These are phyloP conservation scores for Globisporangium spinosum DNA, from an alignment of 352 stramenopile genomes.

Conservation along the genomic window DNA sequence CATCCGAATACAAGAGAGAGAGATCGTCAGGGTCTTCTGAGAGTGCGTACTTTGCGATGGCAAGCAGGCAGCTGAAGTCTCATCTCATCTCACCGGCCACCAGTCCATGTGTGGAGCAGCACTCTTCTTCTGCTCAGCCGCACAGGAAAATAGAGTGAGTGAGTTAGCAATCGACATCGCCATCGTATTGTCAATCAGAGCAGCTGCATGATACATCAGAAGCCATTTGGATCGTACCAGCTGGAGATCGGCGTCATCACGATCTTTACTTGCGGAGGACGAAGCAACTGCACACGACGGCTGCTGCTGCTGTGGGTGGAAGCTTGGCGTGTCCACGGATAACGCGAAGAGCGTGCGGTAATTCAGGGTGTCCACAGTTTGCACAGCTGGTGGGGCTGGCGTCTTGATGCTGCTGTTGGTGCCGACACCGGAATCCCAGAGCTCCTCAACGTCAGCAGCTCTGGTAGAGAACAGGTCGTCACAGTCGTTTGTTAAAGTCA, in stretches of 20 bases:
- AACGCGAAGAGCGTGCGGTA: slow-evolving; percentile 29
- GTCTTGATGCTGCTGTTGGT: not conserved
- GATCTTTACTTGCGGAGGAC: not conserved
- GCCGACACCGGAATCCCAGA: slow-evolving; percentile 1
- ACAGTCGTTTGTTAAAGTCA: not conserved
- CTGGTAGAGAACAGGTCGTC: not conserved
- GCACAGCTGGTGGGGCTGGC: not conserved
- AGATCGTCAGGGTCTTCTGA: slow-evolving; percentile 2
- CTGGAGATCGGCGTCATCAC: slow-evolving; percentile 7
- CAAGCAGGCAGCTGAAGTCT: not conserved
- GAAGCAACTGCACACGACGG: not conserved
- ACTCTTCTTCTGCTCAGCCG: slow-evolving; percentile 29
- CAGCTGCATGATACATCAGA: slow-evolving; percentile 11
- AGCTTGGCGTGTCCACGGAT: slow-evolving; percentile 39
- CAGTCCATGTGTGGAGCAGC: slow-evolving; percentile 70
- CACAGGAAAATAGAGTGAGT: not conserved
- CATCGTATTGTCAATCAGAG: not conserved
- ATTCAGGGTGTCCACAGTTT: not conserved
- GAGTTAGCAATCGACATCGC: not conserved
- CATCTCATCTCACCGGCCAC: slow-evolving; percentile 56
- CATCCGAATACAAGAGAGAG: slow-evolving; percentile 20
- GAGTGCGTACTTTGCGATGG: not conserved
- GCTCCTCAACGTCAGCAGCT: not conserved
- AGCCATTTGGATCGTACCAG: slow-evolving; percentile 22
- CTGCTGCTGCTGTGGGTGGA: slow-evolving; percentile 23